phyloP scores from a whole-genome alignment of 192 early-diverging fungal genomes.

The Rhizophagus sp. region DNA sequence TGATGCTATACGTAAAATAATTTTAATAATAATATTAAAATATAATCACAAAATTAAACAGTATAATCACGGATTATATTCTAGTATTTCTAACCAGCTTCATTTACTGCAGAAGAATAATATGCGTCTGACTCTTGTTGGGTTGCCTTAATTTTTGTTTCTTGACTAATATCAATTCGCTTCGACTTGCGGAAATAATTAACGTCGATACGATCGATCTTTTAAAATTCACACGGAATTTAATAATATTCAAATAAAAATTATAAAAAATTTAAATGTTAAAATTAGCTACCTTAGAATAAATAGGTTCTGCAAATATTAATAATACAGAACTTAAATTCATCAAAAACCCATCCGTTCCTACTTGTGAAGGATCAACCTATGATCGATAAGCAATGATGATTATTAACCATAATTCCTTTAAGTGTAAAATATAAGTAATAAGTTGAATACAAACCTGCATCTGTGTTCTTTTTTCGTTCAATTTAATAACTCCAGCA shows the following conservation, averaged over 20 bases:
- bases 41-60: not conserved
- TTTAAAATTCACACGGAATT: not conserved
- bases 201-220: slow-evolving; percentile 74
- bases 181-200: slow-evolving; percentile 66
- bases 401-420: not conserved
- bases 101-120: slow-evolving; percentile 25
- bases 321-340: slow-evolving; percentile 71
- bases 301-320: slow-evolving; percentile 79
- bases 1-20: slow-evolving; percentile 26
- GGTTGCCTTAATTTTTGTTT: slow-evolving; percentile 81
- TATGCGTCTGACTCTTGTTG: slow-evolving; percentile 67
- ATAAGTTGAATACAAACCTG: slow-evolving; percentile 47
- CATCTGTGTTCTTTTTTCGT: slow-evolving; percentile 71
- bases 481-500: slow-evolving; percentile 60
- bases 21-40: not conserved
- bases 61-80: not conserved
- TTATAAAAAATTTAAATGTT: not conserved
- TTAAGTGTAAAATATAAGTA: not conserved
- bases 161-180: slow-evolving; percentile 62
- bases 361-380: slow-evolving; percentile 71
- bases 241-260: not conserved
- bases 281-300: slow-evolving; percentile 56
- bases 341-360: slow-evolving; percentile 84
- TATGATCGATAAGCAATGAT: slow-evolving; percentile 57
- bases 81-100: not conserved